A percentile compares a stretch with the other conserved stretches of the same genome.
phyloP scores from a whole-genome alignment of 208 protist species.

The Crithidia fasciculata region DNA sequence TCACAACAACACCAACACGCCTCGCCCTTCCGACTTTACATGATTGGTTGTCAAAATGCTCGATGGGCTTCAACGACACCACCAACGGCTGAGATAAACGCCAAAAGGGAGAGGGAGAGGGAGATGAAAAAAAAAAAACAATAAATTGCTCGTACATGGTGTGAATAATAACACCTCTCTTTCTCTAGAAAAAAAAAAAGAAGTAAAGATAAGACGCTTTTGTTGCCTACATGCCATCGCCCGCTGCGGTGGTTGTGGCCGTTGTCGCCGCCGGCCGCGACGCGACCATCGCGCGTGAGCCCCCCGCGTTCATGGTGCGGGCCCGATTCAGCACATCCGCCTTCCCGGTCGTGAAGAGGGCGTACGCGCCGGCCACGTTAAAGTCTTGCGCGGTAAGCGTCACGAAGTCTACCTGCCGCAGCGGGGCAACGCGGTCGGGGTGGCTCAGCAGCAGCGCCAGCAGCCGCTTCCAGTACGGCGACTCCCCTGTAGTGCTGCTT shows the following conservation, averaged over 20 bases:
- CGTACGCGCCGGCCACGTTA: constrained; percentile 67
- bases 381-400: constrained; percentile 80
- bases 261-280: neutral
- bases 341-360: constrained; percentile 67
- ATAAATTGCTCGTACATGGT: neutral
- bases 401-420: constrained; percentile 84
- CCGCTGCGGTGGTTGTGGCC: neutral
- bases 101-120: neutral
- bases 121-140: neutral
- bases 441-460: constrained; percentile 59
- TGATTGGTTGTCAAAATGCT: no score
- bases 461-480: constrained; percentile 64
- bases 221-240: neutral
- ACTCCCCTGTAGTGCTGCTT: constrained; percentile 16
- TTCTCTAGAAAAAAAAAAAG: neutral
- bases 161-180: neutral
- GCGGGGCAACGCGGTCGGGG: constrained; percentile 49
- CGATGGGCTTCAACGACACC: no score
- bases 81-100: no score
- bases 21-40: no score
- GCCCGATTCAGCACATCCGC: constrained; percentile 45
- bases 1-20: no score
- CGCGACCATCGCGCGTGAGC: neutral
- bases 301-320: constrained; percentile 31
- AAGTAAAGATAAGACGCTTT: constrained; percentile 11